A percentile compares a stretch with the other conserved stretches of the same genome.
These are phyloP conservation scores for Bacterosira constricta DNA, from an alignment of 108 stramenopile species.

Conservation along the genomic window DNA sequence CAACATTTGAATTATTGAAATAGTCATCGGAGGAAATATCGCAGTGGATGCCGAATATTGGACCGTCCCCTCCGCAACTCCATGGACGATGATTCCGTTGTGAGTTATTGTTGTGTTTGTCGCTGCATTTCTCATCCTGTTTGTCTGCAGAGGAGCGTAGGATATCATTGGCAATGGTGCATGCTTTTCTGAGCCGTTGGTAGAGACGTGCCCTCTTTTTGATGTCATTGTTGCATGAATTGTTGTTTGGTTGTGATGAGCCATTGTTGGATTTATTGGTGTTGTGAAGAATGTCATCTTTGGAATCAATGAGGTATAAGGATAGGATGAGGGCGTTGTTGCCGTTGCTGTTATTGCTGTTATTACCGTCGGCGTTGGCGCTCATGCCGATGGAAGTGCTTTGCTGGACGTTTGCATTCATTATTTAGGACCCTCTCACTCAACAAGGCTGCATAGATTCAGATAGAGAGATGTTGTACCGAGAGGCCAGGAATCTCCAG, in stretches of 20 bases:
- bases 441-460: too few relatives aligned
- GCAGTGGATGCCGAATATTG: constrained; percentile 72
- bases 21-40: constrained; percentile 6
- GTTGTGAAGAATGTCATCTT: constrained; percentile 18
- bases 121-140: not conserved
- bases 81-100: constrained; percentile 42
- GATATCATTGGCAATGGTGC: constrained; percentile 13
- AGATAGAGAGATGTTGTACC: too few relatives aligned
- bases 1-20: constrained; percentile 4
- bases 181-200: constrained; percentile 19
- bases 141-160: constrained; percentile 9
- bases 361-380: not conserved
- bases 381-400: not conserved
- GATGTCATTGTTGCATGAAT: not conserved
- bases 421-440: not conserved
- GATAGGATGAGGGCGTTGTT: constrained; percentile 38
- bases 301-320: constrained; percentile 30
- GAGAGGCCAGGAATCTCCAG: too few relatives aligned
- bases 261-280: not conserved
- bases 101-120: not conserved
- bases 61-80: constrained; percentile 74
- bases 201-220: constrained; percentile 25
- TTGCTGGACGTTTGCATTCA: not conserved
- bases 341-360: not conserved
- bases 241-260: too few relatives aligned